Conservation (phyloP, 768 basidiomycete species). For the Asterophora parasitica region DNA sequence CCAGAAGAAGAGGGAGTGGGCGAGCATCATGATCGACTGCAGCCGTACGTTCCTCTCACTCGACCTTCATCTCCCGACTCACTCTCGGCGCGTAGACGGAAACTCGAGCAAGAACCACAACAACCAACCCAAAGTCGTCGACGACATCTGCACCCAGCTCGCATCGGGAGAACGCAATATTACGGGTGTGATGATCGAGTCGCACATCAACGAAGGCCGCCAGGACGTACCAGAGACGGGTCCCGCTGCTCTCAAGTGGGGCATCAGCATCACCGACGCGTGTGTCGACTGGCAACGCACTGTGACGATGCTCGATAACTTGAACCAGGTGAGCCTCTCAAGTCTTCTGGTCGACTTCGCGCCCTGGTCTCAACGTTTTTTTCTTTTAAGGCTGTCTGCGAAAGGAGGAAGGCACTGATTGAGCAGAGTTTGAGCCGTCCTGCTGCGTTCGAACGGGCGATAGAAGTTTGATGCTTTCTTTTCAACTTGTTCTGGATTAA, state of each 20-base stretch:
- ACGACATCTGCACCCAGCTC: constrained; percentile 73
- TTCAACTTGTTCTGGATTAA: too few relatives aligned
- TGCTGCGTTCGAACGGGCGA: too few relatives aligned
- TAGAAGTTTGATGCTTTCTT: too few relatives aligned
- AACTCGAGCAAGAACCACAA: constrained; percentile 97
- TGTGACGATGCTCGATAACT: constrained; percentile 65
- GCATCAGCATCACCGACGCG: constrained; percentile 88
- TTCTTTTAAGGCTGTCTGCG: constrained; percentile 47
- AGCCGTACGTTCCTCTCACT: constrained; percentile 27
- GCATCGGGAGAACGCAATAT: constrained; percentile 69
- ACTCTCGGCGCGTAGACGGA: constrained; percentile 65
- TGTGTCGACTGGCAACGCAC: constrained; percentile 87
- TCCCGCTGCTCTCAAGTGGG: constrained; percentile 63
- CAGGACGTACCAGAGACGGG: constrained; percentile 84
- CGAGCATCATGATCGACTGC: too few relatives aligned
- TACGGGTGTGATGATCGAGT: too few relatives aligned
- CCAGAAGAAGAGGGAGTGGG: constrained; percentile 57
- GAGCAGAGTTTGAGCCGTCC: constrained; percentile 33
- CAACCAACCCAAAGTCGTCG: too few relatives aligned
- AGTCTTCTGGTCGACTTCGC: too few relatives aligned
- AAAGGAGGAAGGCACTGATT: constrained; percentile 38
- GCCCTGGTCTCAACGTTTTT: too few relatives aligned
- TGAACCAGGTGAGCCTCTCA: constrained; percentile 57
- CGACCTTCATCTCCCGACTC: constrained; percentile 1
- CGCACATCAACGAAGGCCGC: constrained; percentile 83